Base-by-base conservation (phyloP, 2,329 filamentous ascomycete genomes). In the Triangularia verruculosa region DNA sequence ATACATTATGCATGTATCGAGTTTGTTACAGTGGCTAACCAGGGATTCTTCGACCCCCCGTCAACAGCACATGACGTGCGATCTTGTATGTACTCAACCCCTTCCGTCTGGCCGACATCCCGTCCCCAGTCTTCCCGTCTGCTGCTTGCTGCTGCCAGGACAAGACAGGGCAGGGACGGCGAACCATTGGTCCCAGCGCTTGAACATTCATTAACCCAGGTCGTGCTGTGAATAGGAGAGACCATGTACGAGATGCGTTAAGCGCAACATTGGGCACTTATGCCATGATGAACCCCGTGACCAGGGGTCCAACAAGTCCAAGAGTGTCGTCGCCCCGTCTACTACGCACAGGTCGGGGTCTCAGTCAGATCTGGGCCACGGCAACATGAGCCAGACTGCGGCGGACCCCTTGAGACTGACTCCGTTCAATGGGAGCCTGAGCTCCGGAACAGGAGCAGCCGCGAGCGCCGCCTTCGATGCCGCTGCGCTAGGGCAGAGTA, bases 221-320 rank as follows among this genome's bases (percentile, higher is more conserved):
- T 51, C 39, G 51, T 66, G 47, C 61, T 62, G 73, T 72, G 70
- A 72, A 74, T 77, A 96, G 92, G 92, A 96, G 82, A 89, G 95
- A 76, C 95, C 95, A 73, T 99, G 95, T 85, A 94, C 92, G 73
- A 87, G 95, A 79, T 99, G 95, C 82, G 92, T 98, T 79, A 99
- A 98, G 81, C 89, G 95, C 74, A 97, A 97, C 80, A 99, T 99
- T 77, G 95, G 94, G 72, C 95, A 99, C 78, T 85, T 99, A 70
- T 99, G 95, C 78, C 95, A 97, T 80, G 95, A 99, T 78, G 95
- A 98, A 79, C 94, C 93, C 70, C 89, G 94, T 77, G 94, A 99
- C 74, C 82, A 88, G 70, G 86, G 88, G 67, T 78, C 89, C 65
- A 96, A 95, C 79, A 94, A 93, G 78, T 79, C 85, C 71, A 97